Evolutionary conservation across 2,329 filamentous ascomycete species (phyloP).

Genomic region (Ascochyta fabae): DNA sequence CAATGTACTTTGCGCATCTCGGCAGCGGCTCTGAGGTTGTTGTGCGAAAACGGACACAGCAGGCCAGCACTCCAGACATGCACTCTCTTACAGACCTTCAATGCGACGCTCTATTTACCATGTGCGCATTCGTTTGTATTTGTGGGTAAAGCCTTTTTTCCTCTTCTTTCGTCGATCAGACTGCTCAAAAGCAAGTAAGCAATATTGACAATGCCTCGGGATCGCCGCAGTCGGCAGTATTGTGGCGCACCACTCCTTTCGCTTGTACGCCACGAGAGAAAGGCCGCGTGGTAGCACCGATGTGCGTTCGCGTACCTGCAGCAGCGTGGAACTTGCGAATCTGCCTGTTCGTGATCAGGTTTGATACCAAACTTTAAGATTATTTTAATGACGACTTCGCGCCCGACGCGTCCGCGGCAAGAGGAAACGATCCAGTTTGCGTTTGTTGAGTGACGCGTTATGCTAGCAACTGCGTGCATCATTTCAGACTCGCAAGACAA

Average conservation of each 20-base stretch:
- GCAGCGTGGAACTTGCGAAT: conserved; percentile 24
- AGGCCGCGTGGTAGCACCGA: conserved; percentile 19
- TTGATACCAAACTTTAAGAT: not conserved
- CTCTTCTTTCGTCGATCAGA: not conserved
- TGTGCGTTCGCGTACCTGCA: conserved; percentile 43
- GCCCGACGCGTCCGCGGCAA: not conserved
- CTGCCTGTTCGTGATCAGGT: not conserved
- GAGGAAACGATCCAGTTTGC: not conserved
- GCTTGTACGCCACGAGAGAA: conserved; percentile 37
- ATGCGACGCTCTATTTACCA: not conserved
- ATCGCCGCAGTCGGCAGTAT: conserved; percentile 30
- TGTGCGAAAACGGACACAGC: not conserved
- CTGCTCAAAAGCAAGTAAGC: conserved; percentile 17
- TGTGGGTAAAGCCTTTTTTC: not conserved
- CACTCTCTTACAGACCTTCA: not conserved
- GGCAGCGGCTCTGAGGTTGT: not conserved
- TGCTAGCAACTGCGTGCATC: not conserved
- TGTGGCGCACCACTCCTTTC: conserved; percentile 34
- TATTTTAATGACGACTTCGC: conserved; percentile 2
- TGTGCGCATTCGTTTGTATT: not conserved
- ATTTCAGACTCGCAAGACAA: not conserved
- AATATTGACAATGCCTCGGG: conserved; percentile 25
- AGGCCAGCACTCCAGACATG: not conserved
- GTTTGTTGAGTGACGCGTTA: not conserved
- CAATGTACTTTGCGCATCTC: not conserved